These are phyloP conservation scores for Alternaria rosae DNA, from an alignment of 2,329 filamentous ascomycete genomes.

Conservation along the genomic window DNA sequence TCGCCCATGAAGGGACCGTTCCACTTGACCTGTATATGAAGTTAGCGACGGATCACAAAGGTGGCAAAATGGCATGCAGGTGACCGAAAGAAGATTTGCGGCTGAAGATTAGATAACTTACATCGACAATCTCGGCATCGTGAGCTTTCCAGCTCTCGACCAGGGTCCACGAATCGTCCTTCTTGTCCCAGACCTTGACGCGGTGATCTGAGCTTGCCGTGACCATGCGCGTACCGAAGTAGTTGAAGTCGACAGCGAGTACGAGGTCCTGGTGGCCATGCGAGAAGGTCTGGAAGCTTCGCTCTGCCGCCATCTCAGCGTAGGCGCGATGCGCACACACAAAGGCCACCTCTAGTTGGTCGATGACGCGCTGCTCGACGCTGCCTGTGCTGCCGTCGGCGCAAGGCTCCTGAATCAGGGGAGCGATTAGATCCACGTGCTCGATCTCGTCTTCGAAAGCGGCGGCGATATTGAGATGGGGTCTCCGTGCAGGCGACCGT, in stretches of 20 bases:
- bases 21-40: conserved; percentile 77
- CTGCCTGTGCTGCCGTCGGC: conserved; percentile 37
- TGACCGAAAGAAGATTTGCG: conserved; percentile 22
- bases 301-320: conserved; percentile 46
- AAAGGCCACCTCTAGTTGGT: conserved; percentile 39
- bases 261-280: conserved; percentile 83
- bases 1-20: conserved; percentile 89
- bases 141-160: conserved; percentile 91
- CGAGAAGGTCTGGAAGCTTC: conserved; percentile 65
- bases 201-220: conserved; percentile 92
- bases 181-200: conserved; percentile 88
- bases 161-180: conserved; percentile 77
- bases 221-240: conserved; percentile 88
- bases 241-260: conserved; percentile 87
- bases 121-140: conserved; percentile 87
- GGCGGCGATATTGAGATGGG: conserved; percentile 42
- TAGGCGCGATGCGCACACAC: conserved; percentile 40
- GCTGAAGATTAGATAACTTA: conserved; percentile 54
- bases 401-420: conserved; percentile 46
- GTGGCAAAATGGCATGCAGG: conserved; percentile 28
- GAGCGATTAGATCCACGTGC: conserved; percentile 41
- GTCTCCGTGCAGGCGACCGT: conserved; percentile 41
- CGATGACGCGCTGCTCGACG: conserved; percentile 35
- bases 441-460: conserved; percentile 41
- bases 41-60: conserved; percentile 30